Evolutionary conservation across 192 early-diverging fungal species (phyloP).

Genomic region (Coemansia sp.): DNA sequence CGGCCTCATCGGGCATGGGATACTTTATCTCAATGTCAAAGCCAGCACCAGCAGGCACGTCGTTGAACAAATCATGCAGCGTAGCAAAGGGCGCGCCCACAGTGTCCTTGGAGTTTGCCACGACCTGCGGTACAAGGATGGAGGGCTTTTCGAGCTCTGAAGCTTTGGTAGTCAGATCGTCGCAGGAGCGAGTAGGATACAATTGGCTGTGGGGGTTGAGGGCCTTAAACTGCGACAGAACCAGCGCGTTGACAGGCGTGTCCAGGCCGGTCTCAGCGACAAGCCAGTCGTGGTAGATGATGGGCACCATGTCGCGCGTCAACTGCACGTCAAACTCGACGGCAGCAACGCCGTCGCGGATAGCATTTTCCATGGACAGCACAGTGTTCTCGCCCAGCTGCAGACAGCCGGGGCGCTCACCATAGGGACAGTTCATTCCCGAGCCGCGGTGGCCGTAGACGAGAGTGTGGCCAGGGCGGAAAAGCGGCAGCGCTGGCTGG

Average conservation of each 20-base stretch:
- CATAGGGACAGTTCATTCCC: constrained; percentile 68
- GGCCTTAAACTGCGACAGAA: constrained; percentile 68
- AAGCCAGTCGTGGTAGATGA: constrained; percentile 94
- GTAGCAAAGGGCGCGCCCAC: constrained; percentile 89
- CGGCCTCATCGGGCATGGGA: constrained; percentile 88
- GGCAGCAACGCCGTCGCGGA: constrained; percentile 78
- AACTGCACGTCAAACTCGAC: constrained; percentile 97
- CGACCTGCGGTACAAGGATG: constrained; percentile 38
- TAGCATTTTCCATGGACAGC: constrained; percentile 79
- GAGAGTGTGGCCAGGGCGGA: constrained; percentile 29
- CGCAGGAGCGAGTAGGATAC: constrained; percentile 22
- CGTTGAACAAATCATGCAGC: constrained; percentile 74
- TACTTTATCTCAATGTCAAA: constrained; percentile 98
- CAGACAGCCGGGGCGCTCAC: constrained; percentile 56
- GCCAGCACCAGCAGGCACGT: constrained; percentile 70
- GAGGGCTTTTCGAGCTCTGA: background rate
- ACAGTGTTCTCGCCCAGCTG: constrained; percentile 93
- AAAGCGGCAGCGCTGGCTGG: constrained; percentile 15
- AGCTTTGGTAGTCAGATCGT: constrained; percentile 13
- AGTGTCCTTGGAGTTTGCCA: constrained; percentile 76
- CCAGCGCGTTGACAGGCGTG: constrained; percentile 66
- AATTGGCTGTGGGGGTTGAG: constrained; percentile 47
- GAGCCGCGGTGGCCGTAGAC: constrained; percentile 89
- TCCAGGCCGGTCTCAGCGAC: constrained; percentile 71
- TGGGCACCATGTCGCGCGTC: constrained; percentile 80